Conservation (phyloP, 805 yeast species). For the Schizosaccharomyces cryophilus region DNA sequence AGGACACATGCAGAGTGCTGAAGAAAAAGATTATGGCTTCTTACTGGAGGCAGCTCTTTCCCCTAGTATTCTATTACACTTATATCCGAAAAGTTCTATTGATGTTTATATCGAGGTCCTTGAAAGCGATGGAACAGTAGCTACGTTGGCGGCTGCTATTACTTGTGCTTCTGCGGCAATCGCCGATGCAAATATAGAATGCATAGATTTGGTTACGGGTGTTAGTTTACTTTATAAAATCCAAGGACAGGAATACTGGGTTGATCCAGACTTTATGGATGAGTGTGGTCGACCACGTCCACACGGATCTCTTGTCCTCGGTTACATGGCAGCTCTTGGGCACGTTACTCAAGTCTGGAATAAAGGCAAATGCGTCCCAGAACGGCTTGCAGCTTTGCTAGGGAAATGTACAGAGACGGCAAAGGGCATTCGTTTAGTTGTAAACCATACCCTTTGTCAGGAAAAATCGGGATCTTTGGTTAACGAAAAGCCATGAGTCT, state of each 20-base stretch:
- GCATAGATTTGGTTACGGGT: slow-evolving; percentile 46
- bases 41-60: slow-evolving; percentile 27
- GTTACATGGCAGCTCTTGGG: slow-evolving; percentile 26
- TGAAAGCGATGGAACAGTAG: slow-evolving; percentile 12
- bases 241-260: slow-evolving; percentile 4
- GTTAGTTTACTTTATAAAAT: neutral
- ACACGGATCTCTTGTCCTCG: slow-evolving; percentile 14
- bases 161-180: slow-evolving; percentile 49
- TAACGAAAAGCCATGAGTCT: neutral
- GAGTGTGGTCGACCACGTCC: neutral
- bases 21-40: slow-evolving; percentile 16
- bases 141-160: slow-evolving; percentile 18
- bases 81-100: slow-evolving; percentile 77
- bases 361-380: slow-evolving; percentile 11
- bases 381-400: neutral
- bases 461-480: neutral
- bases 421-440: neutral
- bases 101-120: slow-evolving; percentile 52
- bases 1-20: slow-evolving; percentile 4
- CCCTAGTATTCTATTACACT: slow-evolving; percentile 32
- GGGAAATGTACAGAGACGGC: neutral
- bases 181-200: slow-evolving; percentile 63
- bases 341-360: slow-evolving; percentile 33
- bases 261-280: slow-evolving; percentile 1
- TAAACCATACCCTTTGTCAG: neutral